Evolutionary conservation across 345 rosid species (phyloP).

Genomic region (Microcos paniculata): DNA sequence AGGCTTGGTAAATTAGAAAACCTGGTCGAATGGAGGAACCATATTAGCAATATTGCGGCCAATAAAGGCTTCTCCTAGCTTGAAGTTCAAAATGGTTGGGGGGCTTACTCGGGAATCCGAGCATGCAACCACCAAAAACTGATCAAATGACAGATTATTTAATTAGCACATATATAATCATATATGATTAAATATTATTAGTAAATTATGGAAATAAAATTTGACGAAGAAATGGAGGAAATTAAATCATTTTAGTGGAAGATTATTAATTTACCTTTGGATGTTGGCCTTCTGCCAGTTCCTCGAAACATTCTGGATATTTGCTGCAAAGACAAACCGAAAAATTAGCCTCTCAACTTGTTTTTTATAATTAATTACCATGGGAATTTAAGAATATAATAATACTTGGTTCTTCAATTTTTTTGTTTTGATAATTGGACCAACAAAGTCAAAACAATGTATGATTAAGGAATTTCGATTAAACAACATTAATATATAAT

Average conservation of each 20-base stretch:
- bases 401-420: no score
- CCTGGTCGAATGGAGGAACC: conserved; percentile 85
- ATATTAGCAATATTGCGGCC: conserved; percentile 84
- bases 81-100: conserved; percentile 68
- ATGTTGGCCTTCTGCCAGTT: conserved; percentile 78
- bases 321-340: conserved; percentile 40
- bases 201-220: neutral
- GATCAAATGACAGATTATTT: neutral
- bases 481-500: neutral
- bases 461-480: neutral
- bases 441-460: neutral
- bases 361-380: no score
- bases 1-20: neutral
- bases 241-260: no score
- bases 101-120: conserved; percentile 96
- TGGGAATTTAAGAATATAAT: no score
- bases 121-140: conserved; percentile 95
- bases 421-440: neutral
- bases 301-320: conserved; percentile 49
- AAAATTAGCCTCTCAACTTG: no score
- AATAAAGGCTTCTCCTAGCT: conserved; percentile 89
- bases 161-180: neutral
- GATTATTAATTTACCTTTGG: no score
- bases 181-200: neutral
- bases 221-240: neutral